Conservation (phyloP, 2,329 filamentous ascomycete species). For the Cordyceps cicadae region DNA sequence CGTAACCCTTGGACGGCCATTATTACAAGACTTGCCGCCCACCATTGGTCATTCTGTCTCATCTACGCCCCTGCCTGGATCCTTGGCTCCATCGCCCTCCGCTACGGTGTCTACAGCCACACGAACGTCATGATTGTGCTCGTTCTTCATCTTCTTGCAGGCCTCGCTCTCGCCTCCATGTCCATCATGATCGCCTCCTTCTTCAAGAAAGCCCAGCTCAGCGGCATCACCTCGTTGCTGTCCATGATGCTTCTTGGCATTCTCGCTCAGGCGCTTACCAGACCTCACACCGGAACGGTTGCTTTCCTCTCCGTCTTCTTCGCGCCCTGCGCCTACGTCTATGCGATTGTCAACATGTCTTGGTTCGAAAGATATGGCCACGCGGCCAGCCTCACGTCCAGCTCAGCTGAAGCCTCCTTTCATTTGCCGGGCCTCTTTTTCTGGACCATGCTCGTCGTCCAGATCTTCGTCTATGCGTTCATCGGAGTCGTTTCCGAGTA, state of each 20-base stretch:
- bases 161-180: constrained; percentile 69
- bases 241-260: constrained; percentile 68
- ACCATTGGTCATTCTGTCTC: constrained; percentile 71
- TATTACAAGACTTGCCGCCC: constrained; percentile 65
- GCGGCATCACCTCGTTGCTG: constrained; percentile 71
- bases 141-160: constrained; percentile 67
- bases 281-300: constrained; percentile 55
- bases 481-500: constrained; percentile 69
- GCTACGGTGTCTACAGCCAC: constrained; percentile 54
- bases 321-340: constrained; percentile 80
- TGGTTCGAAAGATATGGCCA: constrained; percentile 60
- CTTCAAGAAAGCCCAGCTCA: constrained; percentile 81
- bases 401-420: constrained; percentile 59
- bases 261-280: constrained; percentile 65
- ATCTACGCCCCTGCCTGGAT: constrained; percentile 81
- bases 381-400: constrained; percentile 52
- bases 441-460: constrained; percentile 68
- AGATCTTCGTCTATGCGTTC: constrained; percentile 70
- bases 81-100: constrained; percentile 59
- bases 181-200: constrained; percentile 75
- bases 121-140: constrained; percentile 59
- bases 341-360: constrained; percentile 67
- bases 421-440: constrained; percentile 64
- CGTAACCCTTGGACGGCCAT: constrained; percentile 67
- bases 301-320: constrained; percentile 68